phyloP scores from a whole-genome alignment of 306 rosid species.

The Quillaja saponaria region DNA sequence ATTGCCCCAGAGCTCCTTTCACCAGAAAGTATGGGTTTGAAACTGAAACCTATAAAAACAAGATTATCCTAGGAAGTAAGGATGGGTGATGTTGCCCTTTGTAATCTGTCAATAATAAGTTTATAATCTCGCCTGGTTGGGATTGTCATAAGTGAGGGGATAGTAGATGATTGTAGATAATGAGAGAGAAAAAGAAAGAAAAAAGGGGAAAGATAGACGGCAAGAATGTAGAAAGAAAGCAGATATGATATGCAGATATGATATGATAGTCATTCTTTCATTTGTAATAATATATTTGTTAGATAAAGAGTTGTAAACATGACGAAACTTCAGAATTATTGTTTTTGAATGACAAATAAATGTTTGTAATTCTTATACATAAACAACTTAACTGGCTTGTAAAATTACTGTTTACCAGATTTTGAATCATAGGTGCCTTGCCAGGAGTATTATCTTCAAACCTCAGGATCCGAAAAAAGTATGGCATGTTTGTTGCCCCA shows the following conservation, averaged over 20 bases:
- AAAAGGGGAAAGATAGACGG: slow-evolving; percentile 31
- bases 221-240: slow-evolving; percentile 41
- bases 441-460: too few species aligned
- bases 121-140: slow-evolving; percentile 35
- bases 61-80: neutral
- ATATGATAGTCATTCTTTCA: slow-evolving; percentile 79
- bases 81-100: slow-evolving; percentile 19
- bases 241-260: too few species aligned
- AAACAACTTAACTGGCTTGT: too few species aligned
- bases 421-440: too few species aligned
- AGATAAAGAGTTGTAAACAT: slow-evolving; percentile 29
- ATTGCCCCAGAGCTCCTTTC: slow-evolving; percentile 91
- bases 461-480: too few species aligned
- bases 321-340: slow-evolving; percentile 35
- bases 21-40: slow-evolving; percentile 99
- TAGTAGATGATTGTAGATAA: slow-evolving; percentile 55
- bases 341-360: slow-evolving; percentile 24
- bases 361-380: slow-evolving; percentile 12
- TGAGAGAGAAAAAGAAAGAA: slow-evolving; percentile 34
- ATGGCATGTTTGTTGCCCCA: slow-evolving; percentile 10
- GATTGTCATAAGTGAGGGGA: slow-evolving; percentile 24
- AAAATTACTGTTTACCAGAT: too few species aligned
- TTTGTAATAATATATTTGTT: slow-evolving; percentile 52
- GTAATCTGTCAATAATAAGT: slow-evolving; percentile 33
- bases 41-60: slow-evolving; percentile 63